Percentiles rank a stretch among this genome's conserved stretches.
phyloP scores from a whole-genome alignment of 306 rosid species.

The Prunus persica region Prunus_persica_NCBIv2 NC_034012.1:25379501-25380000 shows the following conservation, averaged over 20 bases:
- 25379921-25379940: not conserved
- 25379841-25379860: not conserved
- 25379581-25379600: not conserved
- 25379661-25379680: not conserved
- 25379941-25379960: not conserved
- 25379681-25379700: not conserved
- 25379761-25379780: not conserved
- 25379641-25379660: not conserved
- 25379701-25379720: not conserved
- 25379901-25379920: not conserved
- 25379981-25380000: not conserved
- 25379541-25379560: not conserved
- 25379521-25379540: not conserved
- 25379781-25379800: not conserved
- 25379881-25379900: not conserved
- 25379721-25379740: not conserved
- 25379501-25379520: not conserved
- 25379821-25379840: not conserved
- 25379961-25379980: not conserved
- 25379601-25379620: not conserved
- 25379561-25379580: not conserved
- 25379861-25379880: not conserved
- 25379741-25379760: not conserved
- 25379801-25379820: not conserved
- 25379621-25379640: not conserved